Conservation (phyloP, 108 stramenopile species). For the Nitzschia sp. region DNA sequence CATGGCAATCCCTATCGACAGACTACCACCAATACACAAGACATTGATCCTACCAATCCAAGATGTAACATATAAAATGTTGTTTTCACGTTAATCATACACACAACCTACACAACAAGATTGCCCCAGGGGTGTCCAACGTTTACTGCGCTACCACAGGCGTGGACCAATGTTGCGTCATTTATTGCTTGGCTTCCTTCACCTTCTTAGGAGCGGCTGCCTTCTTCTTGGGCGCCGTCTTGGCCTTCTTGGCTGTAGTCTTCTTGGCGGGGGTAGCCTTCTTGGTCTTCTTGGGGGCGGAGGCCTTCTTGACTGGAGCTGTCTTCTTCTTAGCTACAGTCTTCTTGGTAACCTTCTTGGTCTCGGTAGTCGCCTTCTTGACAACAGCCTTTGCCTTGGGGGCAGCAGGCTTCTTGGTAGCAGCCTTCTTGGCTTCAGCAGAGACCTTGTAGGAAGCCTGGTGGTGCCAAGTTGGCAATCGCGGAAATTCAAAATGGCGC, state of each 20-base stretch:
- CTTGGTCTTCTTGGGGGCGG: conserved; percentile 29
- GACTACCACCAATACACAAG: too few relatives aligned
- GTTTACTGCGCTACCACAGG: too few relatives aligned
- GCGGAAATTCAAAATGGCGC: too few relatives aligned
- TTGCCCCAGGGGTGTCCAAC: too few relatives aligned
- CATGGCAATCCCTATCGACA: too few relatives aligned
- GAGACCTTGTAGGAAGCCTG: conserved; percentile 70
- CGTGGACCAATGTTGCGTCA: too few relatives aligned
- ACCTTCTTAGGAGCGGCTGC: neutral
- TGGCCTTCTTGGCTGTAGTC: conserved; percentile 9
- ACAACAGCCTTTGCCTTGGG: conserved; percentile 22
- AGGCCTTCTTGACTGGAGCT: conserved; percentile 19
- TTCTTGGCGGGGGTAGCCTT: conserved; percentile 26
- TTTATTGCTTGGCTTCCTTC: conserved; percentile 12
- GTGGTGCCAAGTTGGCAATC: neutral
- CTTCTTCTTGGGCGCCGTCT: conserved; percentile 5
- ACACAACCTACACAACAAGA: too few relatives aligned
- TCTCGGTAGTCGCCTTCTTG: conserved; percentile 24
- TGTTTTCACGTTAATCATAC: too few relatives aligned
- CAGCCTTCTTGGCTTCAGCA: conserved; percentile 47
- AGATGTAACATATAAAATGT: too few relatives aligned
- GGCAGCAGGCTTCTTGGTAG: conserved; percentile 29
- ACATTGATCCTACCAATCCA: too few relatives aligned
- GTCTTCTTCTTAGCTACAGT: conserved; percentile 18
- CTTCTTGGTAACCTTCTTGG: conserved; percentile 38